Base-by-base conservation (phyloP, 164 flowering plant genomes). In the Piper longum region DNA sequence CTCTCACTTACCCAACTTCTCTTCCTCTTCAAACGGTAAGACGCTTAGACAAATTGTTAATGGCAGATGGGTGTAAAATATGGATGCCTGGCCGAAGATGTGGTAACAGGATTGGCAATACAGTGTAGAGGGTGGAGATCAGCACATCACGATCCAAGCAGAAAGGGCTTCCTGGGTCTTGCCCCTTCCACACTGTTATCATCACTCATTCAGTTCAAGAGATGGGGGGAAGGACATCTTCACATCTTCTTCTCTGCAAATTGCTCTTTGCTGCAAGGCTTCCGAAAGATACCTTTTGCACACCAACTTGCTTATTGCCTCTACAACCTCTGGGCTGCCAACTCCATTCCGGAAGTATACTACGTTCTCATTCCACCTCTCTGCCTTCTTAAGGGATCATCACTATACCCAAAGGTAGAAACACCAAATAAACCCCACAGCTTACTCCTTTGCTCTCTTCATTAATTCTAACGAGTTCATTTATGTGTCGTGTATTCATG, bases 121-220 rank as follows among this genome's bases (percentile, higher is more conserved):
- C 79, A 78, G 41, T 73, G 81, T 18, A 64, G 70, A 7, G 78
- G 77, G 5, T 75, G 81, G 81, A 75, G 54, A 63, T 73, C 79
- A 2, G 55, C 74, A 7, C 71, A 63, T 54, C 74, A 6, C 72
- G 66, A 55, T 55, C 81, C 77, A 3, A 64, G 62, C 4, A 67
- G 66, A 36, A 39, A 18, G 4, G 73, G 62, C 0, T 76, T 78
- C 57, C 9, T 76, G 59, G 81, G 76, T 9, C 43, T 67, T 62
- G 72, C 66, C 17, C 74, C 80, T 0, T 65, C 59, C 39, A 72
- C 74, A 54, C 56, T 74, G 26, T 42, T 43, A 41, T 71, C 74
- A 11, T 14, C 64, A 43, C 57, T 77, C 3, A 59, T 77, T 13
- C 77, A 77, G 56, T 56, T 59, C 57, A 69, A 74, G 67, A 71